Base-by-base conservation (phyloP, 176 grass and related monocot species). In the Rhynchospora tenuis region DNA sequence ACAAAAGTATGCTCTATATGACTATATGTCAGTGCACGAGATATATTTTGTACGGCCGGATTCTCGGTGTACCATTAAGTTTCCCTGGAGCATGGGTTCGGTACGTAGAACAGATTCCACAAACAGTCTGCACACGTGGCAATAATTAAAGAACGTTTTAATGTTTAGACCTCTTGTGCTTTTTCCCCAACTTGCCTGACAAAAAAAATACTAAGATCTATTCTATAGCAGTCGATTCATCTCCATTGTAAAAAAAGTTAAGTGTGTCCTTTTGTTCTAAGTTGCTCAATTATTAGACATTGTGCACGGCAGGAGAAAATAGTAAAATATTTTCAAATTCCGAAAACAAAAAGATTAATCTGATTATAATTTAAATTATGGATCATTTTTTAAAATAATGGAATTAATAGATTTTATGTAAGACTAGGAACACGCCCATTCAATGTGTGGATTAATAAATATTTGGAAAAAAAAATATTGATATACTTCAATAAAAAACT, bases 111-210 rank as follows among this genome's bases (percentile, higher is more conserved):
- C 42, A 80, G 76, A 80, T 80, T 80, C 76, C 27, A 5, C 14
- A 73, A 73, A 48, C 52, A 60, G 29, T 59, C 50, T 28, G 59
- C 60, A 59, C 29, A 81, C 79, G 19, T 48, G 79, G 79, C 33
- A 80, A 81, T 81, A 14, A 81, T 81, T 81, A 64, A 64, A 64
- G 79, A 81, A 62, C 59, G 64, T 31, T 64, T 80, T 81, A 62
- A 45, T 63, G 78, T 26, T 60, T 62, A 60, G n/a, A 44, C 78
- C 23, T 78, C 46, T 57, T n/a, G 3, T 26, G 9, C 42, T 61
- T 51, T 57, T 38, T 73, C 0, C 46, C 31, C 56, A 81, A 26
- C 28, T 61, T 42, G 59, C 1, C 8, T 63, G 33, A 15, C n/a
- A n/a, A 61, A 63, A 64, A 13, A 67, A 72, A 72, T 73, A 48